Conservation (phyloP, 805 yeast genomes). For the Cyberlindnera nakhonratchasimensis region DNA sequence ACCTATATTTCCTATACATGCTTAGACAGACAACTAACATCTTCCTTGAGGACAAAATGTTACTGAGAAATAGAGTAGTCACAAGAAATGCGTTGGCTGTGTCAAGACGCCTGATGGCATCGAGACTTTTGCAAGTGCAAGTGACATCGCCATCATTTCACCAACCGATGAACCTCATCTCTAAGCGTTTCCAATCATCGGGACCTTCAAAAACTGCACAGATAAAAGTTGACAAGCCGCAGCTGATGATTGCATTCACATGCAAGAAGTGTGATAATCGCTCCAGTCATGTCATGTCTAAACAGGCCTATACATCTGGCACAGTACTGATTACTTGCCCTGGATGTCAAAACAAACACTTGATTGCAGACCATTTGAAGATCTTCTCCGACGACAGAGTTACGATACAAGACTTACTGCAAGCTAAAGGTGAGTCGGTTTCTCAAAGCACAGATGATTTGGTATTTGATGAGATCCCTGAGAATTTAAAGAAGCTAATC, state of each 20-base stretch:
- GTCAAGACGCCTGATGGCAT: background rate
- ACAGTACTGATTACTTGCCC: slow-evolving; percentile 91
- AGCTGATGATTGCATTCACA: slow-evolving; percentile 84
- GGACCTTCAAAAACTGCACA: slow-evolving; percentile 18
- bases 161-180: background rate
- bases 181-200: slow-evolving; percentile 19
- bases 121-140: background rate
- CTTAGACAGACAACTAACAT: too few relatives aligned
- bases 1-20: background rate
- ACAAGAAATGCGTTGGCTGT: background rate
- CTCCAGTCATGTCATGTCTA: slow-evolving; percentile 86
- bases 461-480: slow-evolving; percentile 66
- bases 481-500: slow-evolving; percentile 43
- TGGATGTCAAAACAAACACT: slow-evolving; percentile 80
- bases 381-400: slow-evolving; percentile 77
- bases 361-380: slow-evolving; percentile 85
- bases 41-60: too few relatives aligned
- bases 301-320: slow-evolving; percentile 85
- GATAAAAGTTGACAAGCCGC: slow-evolving; percentile 67
- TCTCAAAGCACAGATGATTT: slow-evolving; percentile 63
- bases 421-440: slow-evolving; percentile 72
- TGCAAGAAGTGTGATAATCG: slow-evolving; percentile 84
- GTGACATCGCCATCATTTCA: background rate
- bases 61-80: background rate
- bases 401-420: slow-evolving; percentile 76